Evolutionary conservation across 169 alveolate species (phyloP).

Genomic region (Amoebophrya sp.): DNA sequence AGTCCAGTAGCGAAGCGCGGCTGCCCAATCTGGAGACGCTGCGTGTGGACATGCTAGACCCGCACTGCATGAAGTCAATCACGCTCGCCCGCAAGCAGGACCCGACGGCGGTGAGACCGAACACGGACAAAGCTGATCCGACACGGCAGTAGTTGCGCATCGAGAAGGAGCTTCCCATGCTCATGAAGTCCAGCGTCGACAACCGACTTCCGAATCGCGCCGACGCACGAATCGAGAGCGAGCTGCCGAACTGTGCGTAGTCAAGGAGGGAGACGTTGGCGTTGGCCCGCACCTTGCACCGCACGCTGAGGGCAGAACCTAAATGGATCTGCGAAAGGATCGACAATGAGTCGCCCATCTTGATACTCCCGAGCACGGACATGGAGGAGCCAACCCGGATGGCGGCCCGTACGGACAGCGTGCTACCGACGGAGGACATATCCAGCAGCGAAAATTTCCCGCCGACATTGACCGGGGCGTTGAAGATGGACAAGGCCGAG

Average conservation of each 20-base stretch:
- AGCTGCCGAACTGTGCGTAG: neutral
- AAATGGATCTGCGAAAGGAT: neutral
- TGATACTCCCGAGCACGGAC: neutral
- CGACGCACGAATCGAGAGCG: slow-evolving; percentile 7
- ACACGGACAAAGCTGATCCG: neutral
- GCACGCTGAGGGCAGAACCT: neutral
- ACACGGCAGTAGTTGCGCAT: neutral
- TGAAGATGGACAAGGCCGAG: neutral
- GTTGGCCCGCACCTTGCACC: neutral
- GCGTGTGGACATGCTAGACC: neutral
- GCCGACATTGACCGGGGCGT: neutral
- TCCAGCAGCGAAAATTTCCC: neutral
- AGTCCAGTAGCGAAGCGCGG: neutral
- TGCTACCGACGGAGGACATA: neutral
- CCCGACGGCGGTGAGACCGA: neutral
- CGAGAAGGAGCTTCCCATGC: neutral
- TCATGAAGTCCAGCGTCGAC: neutral
- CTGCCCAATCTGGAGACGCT: neutral
- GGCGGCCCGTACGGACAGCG: neutral
- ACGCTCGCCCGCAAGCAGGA: neutral
- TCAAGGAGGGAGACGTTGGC: neutral
- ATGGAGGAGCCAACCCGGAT: neutral
- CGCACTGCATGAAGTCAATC: neutral
- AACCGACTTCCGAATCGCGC: neutral
- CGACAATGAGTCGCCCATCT: neutral